These are phyloP conservation scores for Kwoniella newhampshirensis DNA, from an alignment of 768 basidiomycete genomes.

Conservation along the genomic window DNA sequence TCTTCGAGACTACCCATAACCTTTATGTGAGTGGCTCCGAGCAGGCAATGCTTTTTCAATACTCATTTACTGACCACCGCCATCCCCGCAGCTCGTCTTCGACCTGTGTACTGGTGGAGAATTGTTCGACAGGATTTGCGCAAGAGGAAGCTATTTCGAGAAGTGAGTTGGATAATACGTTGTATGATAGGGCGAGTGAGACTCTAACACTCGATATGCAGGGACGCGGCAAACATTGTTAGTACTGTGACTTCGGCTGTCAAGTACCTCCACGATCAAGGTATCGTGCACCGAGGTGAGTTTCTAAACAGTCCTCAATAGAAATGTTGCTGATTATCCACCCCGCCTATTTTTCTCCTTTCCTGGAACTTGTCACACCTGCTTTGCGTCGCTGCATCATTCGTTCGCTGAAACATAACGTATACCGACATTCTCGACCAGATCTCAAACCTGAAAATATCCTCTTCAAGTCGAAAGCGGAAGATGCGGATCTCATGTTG, in stretches of 20 bases:
- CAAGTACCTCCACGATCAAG: conserved; percentile 83
- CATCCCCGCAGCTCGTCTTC: conserved; percentile 74
- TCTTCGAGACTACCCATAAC: conserved; percentile 95
- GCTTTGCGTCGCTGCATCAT: neutral
- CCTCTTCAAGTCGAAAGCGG: conserved; percentile 81
- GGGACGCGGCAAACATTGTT: conserved; percentile 85
- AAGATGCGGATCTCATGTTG: conserved; percentile 93
- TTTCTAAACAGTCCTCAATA: neutral
- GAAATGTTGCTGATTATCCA: neutral
- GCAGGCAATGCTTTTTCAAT: too few species aligned
- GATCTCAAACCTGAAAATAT: conserved; percentile 98
- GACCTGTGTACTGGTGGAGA: conserved; percentile 97
- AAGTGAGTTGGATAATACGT: conserved; percentile 59
- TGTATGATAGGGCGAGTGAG: too few species aligned
- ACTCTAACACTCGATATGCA: conserved; percentile 43
- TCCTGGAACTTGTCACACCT: too few species aligned
- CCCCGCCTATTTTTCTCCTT: neutral
- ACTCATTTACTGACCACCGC: conserved; percentile 20
- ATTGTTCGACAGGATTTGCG: conserved; percentile 98
- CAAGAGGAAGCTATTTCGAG: conserved; percentile 95
- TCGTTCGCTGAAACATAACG: neutral
- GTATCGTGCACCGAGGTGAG: conserved; percentile 87
- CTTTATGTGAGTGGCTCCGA: conserved; percentile 57
- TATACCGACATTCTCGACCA: too few species aligned
- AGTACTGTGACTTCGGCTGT: conserved; percentile 84